These are phyloP conservation scores for Mucor velutinosus DNA, from an alignment of 371 early-diverging fungal species.

Conservation along the genomic window DNA sequence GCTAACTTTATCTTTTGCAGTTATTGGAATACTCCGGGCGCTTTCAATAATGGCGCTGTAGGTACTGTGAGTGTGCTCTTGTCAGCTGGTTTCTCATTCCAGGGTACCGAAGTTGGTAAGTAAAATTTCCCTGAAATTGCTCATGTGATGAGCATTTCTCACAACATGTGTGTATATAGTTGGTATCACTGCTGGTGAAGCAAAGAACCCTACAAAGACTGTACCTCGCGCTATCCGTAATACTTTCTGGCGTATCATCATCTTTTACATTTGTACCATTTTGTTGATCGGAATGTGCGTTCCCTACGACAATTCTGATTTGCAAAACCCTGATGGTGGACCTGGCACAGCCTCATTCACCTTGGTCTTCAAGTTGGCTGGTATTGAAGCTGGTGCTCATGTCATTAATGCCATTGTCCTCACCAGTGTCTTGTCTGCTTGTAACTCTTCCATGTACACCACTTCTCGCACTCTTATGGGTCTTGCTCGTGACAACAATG, in stretches of 20 bases:
- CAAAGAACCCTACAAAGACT: conserved; percentile 69
- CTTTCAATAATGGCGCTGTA: conserved; percentile 75
- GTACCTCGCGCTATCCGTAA: conserved; percentile 72
- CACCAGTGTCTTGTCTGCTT: conserved; percentile 68
- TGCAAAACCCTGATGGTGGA: conserved; percentile 45
- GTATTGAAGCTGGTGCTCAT: conserved; percentile 63
- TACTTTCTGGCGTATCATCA: conserved; percentile 76
- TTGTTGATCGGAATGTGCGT: conserved; percentile 72
- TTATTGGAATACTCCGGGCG: conserved; percentile 76
- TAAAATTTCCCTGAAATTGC: not conserved
- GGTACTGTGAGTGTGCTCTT: conserved; percentile 72
- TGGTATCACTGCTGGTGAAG: conserved; percentile 77
- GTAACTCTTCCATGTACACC: conserved; percentile 73
- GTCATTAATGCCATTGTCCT: conserved; percentile 74
- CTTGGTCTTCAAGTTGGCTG: conserved; percentile 64
- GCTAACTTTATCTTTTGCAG: conserved; percentile 1
- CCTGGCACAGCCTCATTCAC: conserved; percentile 71
- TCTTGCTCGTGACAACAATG: conserved; percentile 67
- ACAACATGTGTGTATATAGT: conserved; percentile 33
- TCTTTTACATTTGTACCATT: conserved; percentile 69
- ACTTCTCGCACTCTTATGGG: conserved; percentile 69
- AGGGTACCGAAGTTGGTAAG: conserved; percentile 75
- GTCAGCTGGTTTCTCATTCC: conserved; percentile 82
- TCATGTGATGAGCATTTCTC: not conserved
- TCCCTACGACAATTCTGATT: conserved; percentile 55